A percentile compares a stretch with the other conserved stretches of the same genome.
These are phyloP conservation scores for Lodderomyces jiufengensis DNA, from an alignment of 1,139 yeast genomes.

Conservation along the genomic window DNA sequence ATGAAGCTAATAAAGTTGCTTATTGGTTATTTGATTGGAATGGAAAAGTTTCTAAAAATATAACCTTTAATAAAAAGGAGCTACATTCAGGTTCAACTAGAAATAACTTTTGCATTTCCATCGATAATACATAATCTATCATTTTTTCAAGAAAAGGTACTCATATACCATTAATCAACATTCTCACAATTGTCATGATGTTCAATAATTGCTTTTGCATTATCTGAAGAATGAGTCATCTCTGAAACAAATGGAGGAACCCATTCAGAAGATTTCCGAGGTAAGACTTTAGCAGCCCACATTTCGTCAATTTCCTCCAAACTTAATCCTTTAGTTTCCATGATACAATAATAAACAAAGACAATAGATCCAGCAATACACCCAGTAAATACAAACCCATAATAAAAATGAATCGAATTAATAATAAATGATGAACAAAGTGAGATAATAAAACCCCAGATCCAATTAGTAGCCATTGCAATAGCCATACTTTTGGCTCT, in stretches of 20 bases:
- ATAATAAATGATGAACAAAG: constrained; percentile 72
- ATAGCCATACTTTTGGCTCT: constrained; percentile 78
- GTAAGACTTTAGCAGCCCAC: constrained; percentile 42
- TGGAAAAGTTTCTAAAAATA: constrained; percentile 20
- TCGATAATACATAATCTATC: constrained; percentile 1
- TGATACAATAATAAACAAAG: constrained; percentile 54
- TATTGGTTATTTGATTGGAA: constrained; percentile 66
- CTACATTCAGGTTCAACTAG: constrained; percentile 49
- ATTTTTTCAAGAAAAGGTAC: too few species aligned
- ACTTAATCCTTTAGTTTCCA: constrained; percentile 64
- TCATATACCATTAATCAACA: too few species aligned
- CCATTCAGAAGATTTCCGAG: constrained; percentile 47
- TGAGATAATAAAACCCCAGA: constrained; percentile 73
- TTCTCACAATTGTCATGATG: constrained; percentile 15
- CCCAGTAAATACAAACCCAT: constrained; percentile 75
- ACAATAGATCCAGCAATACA: constrained; percentile 55
- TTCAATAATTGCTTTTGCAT: constrained; percentile 25
- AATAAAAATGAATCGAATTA: constrained; percentile 39
- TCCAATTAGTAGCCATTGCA: constrained; percentile 75
- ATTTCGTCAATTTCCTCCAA: constrained; percentile 68
- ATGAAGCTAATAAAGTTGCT: constrained; percentile 70
- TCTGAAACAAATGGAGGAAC: constrained; percentile 34
- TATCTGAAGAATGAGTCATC: constrained; percentile 32
- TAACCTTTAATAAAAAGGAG: constrained; percentile 39
- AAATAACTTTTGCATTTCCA: constrained; percentile 60